Evolutionary conservation across 2,329 filamentous ascomycete genomes (phyloP).

Genomic region (Nigrograna mackinnonii): DNA sequence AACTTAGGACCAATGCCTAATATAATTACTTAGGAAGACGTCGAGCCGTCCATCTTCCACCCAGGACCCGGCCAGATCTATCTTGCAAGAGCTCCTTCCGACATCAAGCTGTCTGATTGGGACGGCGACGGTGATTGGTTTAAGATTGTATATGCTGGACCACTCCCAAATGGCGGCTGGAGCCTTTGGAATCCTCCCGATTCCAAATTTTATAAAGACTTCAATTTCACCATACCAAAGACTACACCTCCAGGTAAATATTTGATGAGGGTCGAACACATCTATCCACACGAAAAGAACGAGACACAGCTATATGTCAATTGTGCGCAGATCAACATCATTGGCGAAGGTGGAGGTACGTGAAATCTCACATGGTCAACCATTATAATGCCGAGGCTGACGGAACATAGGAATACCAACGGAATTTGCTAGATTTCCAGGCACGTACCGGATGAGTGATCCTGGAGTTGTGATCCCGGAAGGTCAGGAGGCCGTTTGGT

Average conservation of each 20-base stretch:
- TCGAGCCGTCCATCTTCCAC: too few relatives aligned
- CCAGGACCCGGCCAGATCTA: conserved; percentile 15
- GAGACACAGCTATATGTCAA: conserved; percentile 10
- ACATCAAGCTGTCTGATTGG: too few relatives aligned
- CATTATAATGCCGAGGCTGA: too few relatives aligned
- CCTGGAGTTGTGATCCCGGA: conserved; percentile 1
- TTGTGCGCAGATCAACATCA: conserved; percentile 12
- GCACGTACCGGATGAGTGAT: conserved; percentile 5
- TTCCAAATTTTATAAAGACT: too few relatives aligned
- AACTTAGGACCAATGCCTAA: too few relatives aligned
- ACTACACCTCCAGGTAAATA: conserved; percentile 13
- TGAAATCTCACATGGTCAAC: not conserved
- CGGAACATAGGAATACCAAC: conserved; percentile 1
- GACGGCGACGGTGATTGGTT: conserved; percentile 9
- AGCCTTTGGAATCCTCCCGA: too few relatives aligned
- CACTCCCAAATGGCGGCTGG: too few relatives aligned
- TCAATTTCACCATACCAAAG: conserved; percentile 10
- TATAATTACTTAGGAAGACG: too few relatives aligned
- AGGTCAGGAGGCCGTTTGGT: too few relatives aligned
- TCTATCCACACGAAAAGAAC: conserved; percentile 7
- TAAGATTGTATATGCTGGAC: conserved; percentile 4
- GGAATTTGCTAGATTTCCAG: conserved; percentile 7
- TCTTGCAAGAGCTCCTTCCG: conserved; percentile 3
- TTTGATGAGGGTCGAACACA: conserved; percentile 10
- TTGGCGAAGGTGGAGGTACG: conserved; percentile 9